Evolutionary conservation across 2,329 filamentous ascomycete genomes (phyloP).

Genomic region (Didymella pomorum): DNA sequence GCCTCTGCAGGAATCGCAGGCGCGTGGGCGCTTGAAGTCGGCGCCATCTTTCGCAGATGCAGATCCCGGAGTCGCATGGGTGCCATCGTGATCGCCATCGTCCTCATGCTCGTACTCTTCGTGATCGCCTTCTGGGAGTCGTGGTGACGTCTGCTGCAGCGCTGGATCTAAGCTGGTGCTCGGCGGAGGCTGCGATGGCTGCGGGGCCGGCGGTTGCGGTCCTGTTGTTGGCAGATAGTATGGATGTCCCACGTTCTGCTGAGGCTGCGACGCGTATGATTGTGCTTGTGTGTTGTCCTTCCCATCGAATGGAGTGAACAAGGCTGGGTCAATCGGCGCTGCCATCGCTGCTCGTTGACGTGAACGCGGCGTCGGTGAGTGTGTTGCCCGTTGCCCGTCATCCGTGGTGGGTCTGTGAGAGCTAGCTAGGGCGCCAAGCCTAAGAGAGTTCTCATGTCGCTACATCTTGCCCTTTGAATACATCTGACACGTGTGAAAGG

Average conservation of each 20-base stretch:
- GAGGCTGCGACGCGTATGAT: slow-evolving; percentile 37
- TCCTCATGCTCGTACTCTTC: slow-evolving; percentile 43
- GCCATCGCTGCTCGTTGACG: too few species aligned
- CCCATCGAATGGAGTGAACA: slow-evolving; percentile 39
- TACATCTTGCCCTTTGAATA: too few species aligned
- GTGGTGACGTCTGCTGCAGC: slow-evolving; percentile 45
- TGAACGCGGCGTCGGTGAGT: too few species aligned
- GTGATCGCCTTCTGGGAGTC: slow-evolving; percentile 27
- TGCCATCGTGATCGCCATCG: slow-evolving; percentile 42
- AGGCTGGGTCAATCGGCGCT: slow-evolving; percentile 44
- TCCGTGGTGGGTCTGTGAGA: too few species aligned
- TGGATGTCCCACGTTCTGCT: slow-evolving; percentile 36
- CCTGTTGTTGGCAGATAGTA: slow-evolving; percentile 44
- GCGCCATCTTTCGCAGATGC: slow-evolving; percentile 42
- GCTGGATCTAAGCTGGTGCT: slow-evolving; percentile 40
- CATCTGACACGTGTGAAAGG: too few species aligned
- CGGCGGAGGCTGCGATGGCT: slow-evolving; percentile 24
- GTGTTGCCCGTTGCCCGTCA: too few species aligned
- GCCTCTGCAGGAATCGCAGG: slow-evolving; percentile 58
- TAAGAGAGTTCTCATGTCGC: too few species aligned
- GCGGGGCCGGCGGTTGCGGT: slow-evolving; percentile 32
- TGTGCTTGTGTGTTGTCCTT: slow-evolving; percentile 22
- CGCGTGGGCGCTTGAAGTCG: slow-evolving; percentile 57
- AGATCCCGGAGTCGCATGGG: slow-evolving; percentile 41
- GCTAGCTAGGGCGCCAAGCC: too few species aligned